Evolutionary conservation across 2,329 filamentous ascomycete species (phyloP), one percentile per base, ranked within the genome.

Genomic region (Penicillium palitans): DNA sequence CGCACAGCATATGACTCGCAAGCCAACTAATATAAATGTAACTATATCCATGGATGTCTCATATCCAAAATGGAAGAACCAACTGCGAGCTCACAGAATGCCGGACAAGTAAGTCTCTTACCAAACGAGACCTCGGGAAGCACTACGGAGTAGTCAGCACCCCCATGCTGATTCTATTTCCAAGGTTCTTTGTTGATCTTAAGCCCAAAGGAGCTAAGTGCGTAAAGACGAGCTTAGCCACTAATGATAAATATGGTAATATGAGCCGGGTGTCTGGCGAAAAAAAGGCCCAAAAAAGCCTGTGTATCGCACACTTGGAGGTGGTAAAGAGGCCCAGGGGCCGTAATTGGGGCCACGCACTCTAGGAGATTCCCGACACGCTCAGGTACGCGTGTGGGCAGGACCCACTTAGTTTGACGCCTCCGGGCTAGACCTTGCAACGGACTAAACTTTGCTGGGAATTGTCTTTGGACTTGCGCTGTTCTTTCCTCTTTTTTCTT

Each of bases 391-490:
- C 21, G 21, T 29, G 51, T 45, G 54, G 24, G 35, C 21, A 29
- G 10, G 50, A 39, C 40, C 52, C 60, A 66, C 66, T 55, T 60
- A 41, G 37, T 58, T 48, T 46, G 52, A 66, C 62, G 61, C 67
- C 63, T 60, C 63, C 60, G 59, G 64, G 65, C 67, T 68, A 64
- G 68, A 58, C 67, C 61, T 62, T 46, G 56, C 57, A 50, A 52
- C 66, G 62, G 65, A 54, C 61, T 62, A 59, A 69, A 68, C 65
- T 51, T 65, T 63, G 60, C 42, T 44, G 9, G 31, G 17, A 45
- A 25, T 33, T 17, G 47, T 29, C 40, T 44, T 12, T 27, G 7
- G 37, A 17, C n/a, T 21, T 35, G 40, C 27, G 10, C 40, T n/a
- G 27, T 33, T 33, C 25, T 27, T 19, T 9, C 2, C 13, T 6